A percentile compares a stretch with the other conserved stretches of the same genome.
These are phyloP conservation scores for Mercurialis annua DNA, from an alignment of 345 rosid species.

Conservation along the genomic window DNA sequence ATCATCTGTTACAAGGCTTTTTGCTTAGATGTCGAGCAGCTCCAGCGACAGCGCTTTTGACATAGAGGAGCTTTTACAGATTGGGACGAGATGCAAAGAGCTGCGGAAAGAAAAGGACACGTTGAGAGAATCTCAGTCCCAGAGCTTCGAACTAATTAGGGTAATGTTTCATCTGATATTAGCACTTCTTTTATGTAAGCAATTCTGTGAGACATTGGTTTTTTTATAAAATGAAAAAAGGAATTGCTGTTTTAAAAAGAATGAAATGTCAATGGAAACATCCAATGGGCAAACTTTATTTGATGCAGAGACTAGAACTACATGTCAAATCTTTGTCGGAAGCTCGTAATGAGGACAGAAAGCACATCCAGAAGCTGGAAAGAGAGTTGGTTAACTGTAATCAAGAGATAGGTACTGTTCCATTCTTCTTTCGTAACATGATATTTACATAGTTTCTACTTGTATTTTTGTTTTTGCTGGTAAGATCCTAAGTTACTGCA, in stretches of 20 bases:
- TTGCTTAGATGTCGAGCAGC: conserved; percentile 39
- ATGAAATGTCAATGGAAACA: not conserved
- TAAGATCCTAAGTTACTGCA: not conserved
- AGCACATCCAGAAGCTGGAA: conserved; percentile 57
- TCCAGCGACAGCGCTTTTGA: conserved; percentile 40
- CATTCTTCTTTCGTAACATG: conserved; percentile 11
- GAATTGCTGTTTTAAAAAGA: not conserved
- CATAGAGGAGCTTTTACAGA: conserved; percentile 50
- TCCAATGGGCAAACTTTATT: conserved; percentile 14
- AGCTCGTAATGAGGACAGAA: conserved; percentile 52
- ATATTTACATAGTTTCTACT: conserved; percentile 1
- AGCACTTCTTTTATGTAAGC: not conserved
- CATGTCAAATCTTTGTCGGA: conserved; percentile 56
- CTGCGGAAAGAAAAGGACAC: conserved; percentile 66
- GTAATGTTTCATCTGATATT: conserved; percentile 29
- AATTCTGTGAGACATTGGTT: not conserved
- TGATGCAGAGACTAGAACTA: conserved; percentile 55
- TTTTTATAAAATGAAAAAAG: not conserved
- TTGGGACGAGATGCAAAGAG: conserved; percentile 59
- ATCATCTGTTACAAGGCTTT: not conserved
- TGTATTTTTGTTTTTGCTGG: not conserved
- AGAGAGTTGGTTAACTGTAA: conserved; percentile 65
- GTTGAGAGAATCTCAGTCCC: conserved; percentile 66
- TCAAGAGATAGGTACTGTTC: conserved; percentile 72
- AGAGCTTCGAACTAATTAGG: conserved; percentile 67